Base-by-base conservation (phyloP, 768 basidiomycete species). In the Collybia nuda region DNA sequence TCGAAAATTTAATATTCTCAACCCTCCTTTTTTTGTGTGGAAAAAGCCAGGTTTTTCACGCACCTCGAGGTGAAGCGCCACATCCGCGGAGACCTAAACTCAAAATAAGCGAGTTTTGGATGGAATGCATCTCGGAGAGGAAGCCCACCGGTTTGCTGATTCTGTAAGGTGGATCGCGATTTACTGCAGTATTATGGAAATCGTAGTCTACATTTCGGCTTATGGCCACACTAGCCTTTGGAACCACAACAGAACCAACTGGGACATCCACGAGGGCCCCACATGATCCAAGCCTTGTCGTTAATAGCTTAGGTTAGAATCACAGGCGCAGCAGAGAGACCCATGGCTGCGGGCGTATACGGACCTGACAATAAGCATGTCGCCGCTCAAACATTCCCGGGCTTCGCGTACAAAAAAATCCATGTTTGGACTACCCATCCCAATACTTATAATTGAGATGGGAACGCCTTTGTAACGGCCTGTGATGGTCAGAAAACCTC, bases 371-470 rank as follows among this genome's bases (percentile, higher is more conserved):
- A 80, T 65, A 51, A 64, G 64, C 72, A 82, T 72, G 62, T 82
- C 80, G 14, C 90, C 90, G 51, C 65, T 74, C 35, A 90, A 64
- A 56, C 85, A 84, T 65, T 91, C 90, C 53, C 89, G 77, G 21
- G 79, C 81, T 68, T 93, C 90, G 54, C 90, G 80, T 18, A 93
- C 79, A 63, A 92, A 90, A 68, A 92, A 93, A 66, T 93, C 90
- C 71, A 85, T 86, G 68, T 89, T 92, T 0, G 89, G 80, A 52
- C 70, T 74, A 17, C 90, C 90, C 90, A 92, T 93, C 11, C 90
- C 90, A 48, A 91, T 90, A 56, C 85, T 86, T 37, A 90, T 72
- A 36, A 92, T 79, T 5, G 85, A 87, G 23, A 92, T 65, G 6
- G 88, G 87, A 14, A 77, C 65, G 41, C 78, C 79, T 39, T 73